Conservation (phyloP, 176 grass and related monocot genomes). For the Carex myosuroides region DNA sequence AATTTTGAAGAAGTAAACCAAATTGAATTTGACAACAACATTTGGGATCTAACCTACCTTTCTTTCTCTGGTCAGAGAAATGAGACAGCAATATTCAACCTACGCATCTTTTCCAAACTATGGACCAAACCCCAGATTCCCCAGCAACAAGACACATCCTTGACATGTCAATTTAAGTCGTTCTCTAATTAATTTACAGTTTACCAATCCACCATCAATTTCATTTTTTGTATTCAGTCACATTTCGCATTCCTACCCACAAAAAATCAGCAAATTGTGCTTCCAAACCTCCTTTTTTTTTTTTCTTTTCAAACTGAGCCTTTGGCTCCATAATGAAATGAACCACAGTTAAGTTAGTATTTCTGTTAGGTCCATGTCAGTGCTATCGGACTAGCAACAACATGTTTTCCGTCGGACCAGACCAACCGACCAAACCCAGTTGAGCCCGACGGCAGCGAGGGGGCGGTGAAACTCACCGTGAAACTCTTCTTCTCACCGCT, state of each 20-base stretch:
- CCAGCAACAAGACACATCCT: not conserved
- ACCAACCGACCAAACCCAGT: constrained; percentile 55
- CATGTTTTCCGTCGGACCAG: constrained; percentile 83
- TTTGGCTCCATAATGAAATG: constrained; percentile 1
- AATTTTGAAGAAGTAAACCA: not conserved
- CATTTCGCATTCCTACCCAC: not conserved
- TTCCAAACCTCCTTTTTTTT: not conserved
- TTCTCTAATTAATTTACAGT: not conserved
- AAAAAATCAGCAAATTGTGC: not conserved
- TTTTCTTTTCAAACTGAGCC: not conserved
- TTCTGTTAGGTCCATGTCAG: constrained; percentile 57
- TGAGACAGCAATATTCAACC: not conserved
- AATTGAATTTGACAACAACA: not conserved
- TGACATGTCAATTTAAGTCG: not conserved
- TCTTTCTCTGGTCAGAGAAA: not conserved
- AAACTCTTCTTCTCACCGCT: constrained; percentile 70
- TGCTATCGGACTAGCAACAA: constrained; percentile 61
- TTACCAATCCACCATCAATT: not conserved
- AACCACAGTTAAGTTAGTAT: not conserved
- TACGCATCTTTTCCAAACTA: not conserved
- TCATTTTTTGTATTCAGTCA: not conserved
- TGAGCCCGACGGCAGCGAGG: constrained; percentile 52
- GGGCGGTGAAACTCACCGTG: constrained; percentile 57
- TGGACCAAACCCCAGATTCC: not conserved
- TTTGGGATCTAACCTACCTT: constrained; percentile 1